Evolutionary conservation across 345 rosid genomes (phyloP), one percentile per base, ranked within the genome.

Genomic region (Rubroshorea leprosula): DNA sequence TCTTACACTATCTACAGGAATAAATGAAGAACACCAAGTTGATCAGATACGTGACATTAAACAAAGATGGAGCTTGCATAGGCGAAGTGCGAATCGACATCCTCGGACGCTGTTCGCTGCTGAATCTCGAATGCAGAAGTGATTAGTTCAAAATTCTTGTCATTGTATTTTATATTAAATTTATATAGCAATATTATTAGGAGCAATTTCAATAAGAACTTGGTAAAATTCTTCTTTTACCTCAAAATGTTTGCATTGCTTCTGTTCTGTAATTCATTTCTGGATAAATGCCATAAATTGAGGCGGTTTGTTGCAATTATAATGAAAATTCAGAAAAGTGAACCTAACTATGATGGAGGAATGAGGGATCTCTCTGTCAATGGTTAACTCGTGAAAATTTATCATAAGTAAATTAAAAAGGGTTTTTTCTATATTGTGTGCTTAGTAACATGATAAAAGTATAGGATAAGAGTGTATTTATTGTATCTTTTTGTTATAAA

Each of bases 41-140:
- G 64, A 61, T 46, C 71, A 64, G 23, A 26, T 62, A 2, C 22
- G 23, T 9, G 71, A 77, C 51, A 86, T 92, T 27, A 92, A 92
- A 73, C 86, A 79, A 71, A 80, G 95, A 73, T 88, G 98, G 98
- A 79, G 79, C 0, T 20, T 57, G 52, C 83, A 68, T 14, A 78
- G 89, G 74, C 79, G 81, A 70, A 74, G 66, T 22, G 76, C 76
- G 39, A 85, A 76, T 74, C 79, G 70, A 68, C 64, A 21, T 41
- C 58, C 20, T 6, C 62, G 69, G 53, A 66, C 66, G 62, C 44
- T 54, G 19, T 53, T 55, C 47, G 51, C 60, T 38, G 59, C 47
- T 45, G 5, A 61, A 61, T 66, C 54, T 51, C 41, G 41, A 10
- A 35, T 27, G n/a, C 10, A 11, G 23, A 12, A 38, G 10, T 38